Evolutionary conservation across 2,329 filamentous ascomycete species (phyloP), one percentile per base, ranked within the genome.

Genomic region (Fusarium cyanostomum): DNA sequence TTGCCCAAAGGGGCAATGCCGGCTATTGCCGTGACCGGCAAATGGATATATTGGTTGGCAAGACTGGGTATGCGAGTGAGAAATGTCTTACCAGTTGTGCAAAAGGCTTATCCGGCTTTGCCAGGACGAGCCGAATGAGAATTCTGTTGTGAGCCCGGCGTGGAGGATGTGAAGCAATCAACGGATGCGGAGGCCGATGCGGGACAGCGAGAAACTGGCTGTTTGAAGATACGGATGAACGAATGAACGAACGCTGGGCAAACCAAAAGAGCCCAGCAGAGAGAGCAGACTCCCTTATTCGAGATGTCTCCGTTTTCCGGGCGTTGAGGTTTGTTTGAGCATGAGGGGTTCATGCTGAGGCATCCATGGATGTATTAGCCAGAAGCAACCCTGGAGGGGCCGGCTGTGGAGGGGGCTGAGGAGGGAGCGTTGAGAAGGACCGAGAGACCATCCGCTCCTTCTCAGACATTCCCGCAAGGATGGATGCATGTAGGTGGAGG

Each of bases 1-100:
- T 15, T 51, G 37, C 48, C 44, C 10, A 18, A 56, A 35, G 48
- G 39, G 35, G 33, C 21, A 52, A 54, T 66, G 45, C 31, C 53
- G 38, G 49, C 26, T 37, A 53, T 66, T 37, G 53, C 53, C 62
- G 62, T 63, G 58, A 52, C 49, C 49, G 34, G 57, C 45, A 44
- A 28, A 53, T 58, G 52, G 52, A 51, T 45, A 26, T 42, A 38
- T 59, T 54, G 35, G 48, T 46, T 54, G 46, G 45, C 39, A 41
- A 54, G 53, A 41, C 37, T 45, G 54, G 41, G 35, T 34, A 52
- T 26, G 45, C 43, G 46, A 28, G 52, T 44, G 57, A 45, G 41
- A 48, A 34, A 21, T 63, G 58, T 63, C 62, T 65, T 63, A 65
- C 62, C 45, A 44, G 48, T 38, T 51, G 28, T 42, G 64, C 53